Base-by-base conservation (phyloP, 2,329 filamentous ascomycete species). In the Scleromitrula shiraiana region DNA sequence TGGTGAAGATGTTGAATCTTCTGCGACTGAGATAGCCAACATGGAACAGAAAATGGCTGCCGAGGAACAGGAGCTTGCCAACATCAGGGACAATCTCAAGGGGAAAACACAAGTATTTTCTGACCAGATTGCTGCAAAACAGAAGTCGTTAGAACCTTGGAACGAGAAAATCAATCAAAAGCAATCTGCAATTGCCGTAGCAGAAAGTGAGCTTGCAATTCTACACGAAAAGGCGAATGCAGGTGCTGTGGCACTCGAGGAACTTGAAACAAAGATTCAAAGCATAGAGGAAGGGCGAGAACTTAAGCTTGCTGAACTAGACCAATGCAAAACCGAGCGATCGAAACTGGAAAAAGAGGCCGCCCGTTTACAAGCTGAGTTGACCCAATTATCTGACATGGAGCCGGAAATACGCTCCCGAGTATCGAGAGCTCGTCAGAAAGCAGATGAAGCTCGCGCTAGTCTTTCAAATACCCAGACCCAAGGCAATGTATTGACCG, bases 131-230 rank as follows among this genome's bases (percentile, higher is more conserved):
- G 82, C 89, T 0, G 76, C 75, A 4, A 96, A 95, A 68, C 93
- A 98, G 62, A 96, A 94, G 68, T 84, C 88, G 1, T 74, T 98
- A 9, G 91, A 97, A 67, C 93, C 93, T 0, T 98, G 93, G 93
- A 90, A 85, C 58, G 89, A 89, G 56, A 97, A 93, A 68, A 91
- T 98, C 70, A 96, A 93, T 65, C 85, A 95, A 63, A 97, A 95
- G 66, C 85, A 93, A 62, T 96, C 90, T 0, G 82, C 86, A 3
- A 94, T 96, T 56, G 91, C 91, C 4, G 90, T 98, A 9, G 89
- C 93, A 1, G 87, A 95, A 64, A 95, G 89, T 65, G 91, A 98
- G 66, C 78, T 97, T 57, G 84, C 89, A 51, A 97, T 98, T 49
- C 75, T 98, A 7, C 78, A 80, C 33, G 93, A 98, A 64, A 88